Evolutionary conservation across 352 stramenopile species (phyloP).

Genomic region (Globisporangium emineosum): DNA sequence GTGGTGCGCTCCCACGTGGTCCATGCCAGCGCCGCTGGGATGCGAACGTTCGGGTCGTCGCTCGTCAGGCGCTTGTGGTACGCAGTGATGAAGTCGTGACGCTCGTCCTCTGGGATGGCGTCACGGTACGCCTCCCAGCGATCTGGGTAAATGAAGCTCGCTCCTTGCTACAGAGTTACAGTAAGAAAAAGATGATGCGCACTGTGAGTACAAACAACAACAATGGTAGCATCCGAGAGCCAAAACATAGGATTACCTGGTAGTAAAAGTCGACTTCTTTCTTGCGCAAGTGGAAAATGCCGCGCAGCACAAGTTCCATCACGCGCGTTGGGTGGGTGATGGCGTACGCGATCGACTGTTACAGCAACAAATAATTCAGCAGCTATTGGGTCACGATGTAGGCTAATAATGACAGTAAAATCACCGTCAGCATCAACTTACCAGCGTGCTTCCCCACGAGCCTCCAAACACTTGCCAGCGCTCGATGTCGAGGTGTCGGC

Average conservation of each 20-base stretch:
- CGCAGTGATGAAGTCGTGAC: slow-evolving; percentile 75
- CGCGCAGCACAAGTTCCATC: slow-evolving; percentile 88
- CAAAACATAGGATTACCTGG: slow-evolving; percentile 28
- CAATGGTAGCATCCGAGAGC: background rate
- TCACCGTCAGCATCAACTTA: slow-evolving; percentile 15
- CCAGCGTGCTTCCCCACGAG: slow-evolving; percentile 92
- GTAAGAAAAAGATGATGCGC: background rate
- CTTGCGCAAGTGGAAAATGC: slow-evolving; percentile 91
- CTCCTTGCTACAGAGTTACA: slow-evolving; percentile 36
- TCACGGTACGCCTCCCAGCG: slow-evolving; percentile 88
- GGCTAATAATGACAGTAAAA: background rate
- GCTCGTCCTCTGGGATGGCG: slow-evolving; percentile 84
- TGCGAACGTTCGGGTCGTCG: slow-evolving; percentile 78
- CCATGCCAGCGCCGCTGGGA: slow-evolving; percentile 86
- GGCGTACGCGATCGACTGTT: slow-evolving; percentile 88
- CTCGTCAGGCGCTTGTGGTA: slow-evolving; percentile 89
- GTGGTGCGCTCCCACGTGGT: slow-evolving; percentile 90
- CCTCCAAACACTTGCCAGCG: slow-evolving; percentile 94
- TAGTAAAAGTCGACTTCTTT: slow-evolving; percentile 94
- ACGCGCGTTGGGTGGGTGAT: slow-evolving; percentile 82
- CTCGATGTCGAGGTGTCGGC: slow-evolving; percentile 81
- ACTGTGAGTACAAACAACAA: background rate
- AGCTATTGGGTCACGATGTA: background rate
- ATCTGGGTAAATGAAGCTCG: slow-evolving; percentile 90
- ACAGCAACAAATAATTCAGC: background rate